These are phyloP conservation scores for Leishmania braziliensis DNA, from an alignment of 208 protist species.

Conservation along the genomic window DNA sequence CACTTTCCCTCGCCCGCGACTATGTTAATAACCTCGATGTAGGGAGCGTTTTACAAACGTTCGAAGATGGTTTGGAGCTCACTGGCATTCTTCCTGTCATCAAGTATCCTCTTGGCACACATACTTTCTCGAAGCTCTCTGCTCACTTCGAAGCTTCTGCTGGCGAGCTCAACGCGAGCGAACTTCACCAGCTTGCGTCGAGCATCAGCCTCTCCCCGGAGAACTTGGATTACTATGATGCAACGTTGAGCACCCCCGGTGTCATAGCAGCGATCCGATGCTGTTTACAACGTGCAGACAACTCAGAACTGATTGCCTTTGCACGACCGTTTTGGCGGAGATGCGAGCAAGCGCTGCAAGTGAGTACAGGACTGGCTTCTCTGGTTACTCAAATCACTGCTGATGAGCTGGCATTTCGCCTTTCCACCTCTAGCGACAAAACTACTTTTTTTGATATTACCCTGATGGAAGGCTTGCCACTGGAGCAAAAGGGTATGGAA, in stretches of 20 bases:
- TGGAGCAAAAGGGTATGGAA: conserved; percentile 15
- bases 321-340: conserved; percentile 4
- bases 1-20: conserved; percentile 21
- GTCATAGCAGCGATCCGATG: conserved; percentile 16
- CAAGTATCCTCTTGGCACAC: conserved; percentile 27
- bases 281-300: conserved; percentile 9
- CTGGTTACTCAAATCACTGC: conserved; percentile 5
- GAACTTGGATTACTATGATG: conserved; percentile 25
- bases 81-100: conserved; percentile 20
- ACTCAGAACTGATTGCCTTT: conserved; percentile 17
- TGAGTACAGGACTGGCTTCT: not conserved
- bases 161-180: conserved; percentile 5
- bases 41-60: conserved; percentile 14
- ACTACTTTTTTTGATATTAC: not conserved
- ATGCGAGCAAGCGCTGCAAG: not conserved
- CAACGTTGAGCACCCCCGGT: not conserved
- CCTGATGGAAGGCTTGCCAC: conserved; percentile 5
- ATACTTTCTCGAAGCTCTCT: conserved; percentile 12
- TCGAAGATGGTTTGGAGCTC: conserved; percentile 36
- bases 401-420: conserved; percentile 2
- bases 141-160: conserved; percentile 18
- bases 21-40: conserved; percentile 33
- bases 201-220: conserved; percentile 10
- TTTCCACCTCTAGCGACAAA: conserved; percentile 1
- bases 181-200: conserved; percentile 14